Evolutionary conservation across 805 yeast species (phyloP).

Genomic region (Wickerhamomyces pijperi): DNA sequence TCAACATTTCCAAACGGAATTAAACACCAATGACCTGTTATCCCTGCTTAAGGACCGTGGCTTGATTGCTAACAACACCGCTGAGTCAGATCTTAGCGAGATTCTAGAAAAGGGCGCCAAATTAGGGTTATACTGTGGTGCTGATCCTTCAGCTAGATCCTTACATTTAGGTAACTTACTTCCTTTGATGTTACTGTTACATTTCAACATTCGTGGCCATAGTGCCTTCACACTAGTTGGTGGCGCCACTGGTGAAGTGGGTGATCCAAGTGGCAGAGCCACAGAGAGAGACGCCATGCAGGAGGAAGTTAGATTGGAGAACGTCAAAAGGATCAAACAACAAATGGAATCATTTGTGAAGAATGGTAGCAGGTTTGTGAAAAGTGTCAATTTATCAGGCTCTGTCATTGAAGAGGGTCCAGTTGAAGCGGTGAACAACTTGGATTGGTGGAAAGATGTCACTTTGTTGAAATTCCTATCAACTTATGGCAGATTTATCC

Average conservation of each 20-base stretch:
- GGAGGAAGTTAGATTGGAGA: constrained; percentile 36
- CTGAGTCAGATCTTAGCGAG: constrained; percentile 19
- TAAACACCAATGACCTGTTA: constrained; percentile 8
- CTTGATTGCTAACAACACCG: constrained; percentile 30
- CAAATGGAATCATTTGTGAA: constrained; percentile 56
- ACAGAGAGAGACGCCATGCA: constrained; percentile 61
- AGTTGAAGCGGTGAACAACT: constrained; percentile 47
- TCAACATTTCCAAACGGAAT: not conserved
- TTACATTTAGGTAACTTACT: constrained; percentile 84
- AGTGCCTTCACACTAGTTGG: constrained; percentile 77
- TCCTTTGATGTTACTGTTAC: constrained; percentile 77
- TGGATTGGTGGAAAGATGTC: constrained; percentile 77
- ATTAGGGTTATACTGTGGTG: constrained; percentile 77
- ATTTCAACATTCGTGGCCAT: constrained; percentile 79
- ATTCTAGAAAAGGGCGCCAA: constrained; percentile 19
- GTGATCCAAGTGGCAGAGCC: constrained; percentile 90
- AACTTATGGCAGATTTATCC: constrained; percentile 62
- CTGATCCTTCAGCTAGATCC: constrained; percentile 89
- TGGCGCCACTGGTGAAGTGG: constrained; percentile 92
- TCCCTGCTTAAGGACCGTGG: constrained; percentile 33
- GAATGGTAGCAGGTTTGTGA: constrained; percentile 54
- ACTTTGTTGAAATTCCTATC: constrained; percentile 70
- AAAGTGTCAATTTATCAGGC: constrained; percentile 17
- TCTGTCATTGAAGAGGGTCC: constrained; percentile 26
- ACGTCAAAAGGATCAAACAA: constrained; percentile 43